phyloP scores from a whole-genome alignment of 2,329 filamentous ascomycete species.

The Zymoseptoria pseudotritici region DNA sequence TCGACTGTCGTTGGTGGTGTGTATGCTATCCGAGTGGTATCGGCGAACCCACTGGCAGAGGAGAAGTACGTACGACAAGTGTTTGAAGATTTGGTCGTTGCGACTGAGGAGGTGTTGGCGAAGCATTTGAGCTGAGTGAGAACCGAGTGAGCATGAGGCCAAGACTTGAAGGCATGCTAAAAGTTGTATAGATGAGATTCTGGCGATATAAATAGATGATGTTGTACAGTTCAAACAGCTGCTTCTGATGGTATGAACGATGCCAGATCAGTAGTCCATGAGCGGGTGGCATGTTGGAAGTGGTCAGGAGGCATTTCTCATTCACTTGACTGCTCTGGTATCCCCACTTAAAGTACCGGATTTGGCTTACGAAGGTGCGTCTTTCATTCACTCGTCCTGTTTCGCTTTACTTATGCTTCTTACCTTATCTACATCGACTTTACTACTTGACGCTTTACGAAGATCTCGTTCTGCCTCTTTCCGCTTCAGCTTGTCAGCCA shows the following conservation, averaged over 20 bases:
- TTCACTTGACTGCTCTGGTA: neutral
- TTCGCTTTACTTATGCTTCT: too few species aligned
- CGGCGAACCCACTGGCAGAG: constrained; percentile 61
- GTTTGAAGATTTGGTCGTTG: constrained; percentile 64
- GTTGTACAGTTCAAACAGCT: neutral
- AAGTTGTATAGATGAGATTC: neutral
- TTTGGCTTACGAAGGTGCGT: too few species aligned
- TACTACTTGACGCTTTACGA: too few species aligned
- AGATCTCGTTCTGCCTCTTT: too few species aligned
- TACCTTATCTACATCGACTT: too few species aligned
- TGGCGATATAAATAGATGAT: neutral
- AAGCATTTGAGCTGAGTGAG: constrained; percentile 1
- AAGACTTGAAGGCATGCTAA: neutral
- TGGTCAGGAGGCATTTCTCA: neutral
- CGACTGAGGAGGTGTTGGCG: constrained; percentile 50
- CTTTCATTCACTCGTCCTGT: too few species aligned
- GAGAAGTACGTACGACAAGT: constrained; percentile 64
- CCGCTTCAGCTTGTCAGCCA: too few species aligned
- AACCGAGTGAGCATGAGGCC: neutral
- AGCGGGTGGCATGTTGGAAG: neutral
- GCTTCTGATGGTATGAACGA: neutral
- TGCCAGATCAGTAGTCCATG: neutral
- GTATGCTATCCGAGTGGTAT: constrained; percentile 76
- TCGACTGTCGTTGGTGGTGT: constrained; percentile 64
- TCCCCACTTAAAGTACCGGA: too few species aligned